Base-by-base conservation (phyloP, 2,329 filamentous ascomycete species). In the Neoscytalidium dimidiatum region DNA sequence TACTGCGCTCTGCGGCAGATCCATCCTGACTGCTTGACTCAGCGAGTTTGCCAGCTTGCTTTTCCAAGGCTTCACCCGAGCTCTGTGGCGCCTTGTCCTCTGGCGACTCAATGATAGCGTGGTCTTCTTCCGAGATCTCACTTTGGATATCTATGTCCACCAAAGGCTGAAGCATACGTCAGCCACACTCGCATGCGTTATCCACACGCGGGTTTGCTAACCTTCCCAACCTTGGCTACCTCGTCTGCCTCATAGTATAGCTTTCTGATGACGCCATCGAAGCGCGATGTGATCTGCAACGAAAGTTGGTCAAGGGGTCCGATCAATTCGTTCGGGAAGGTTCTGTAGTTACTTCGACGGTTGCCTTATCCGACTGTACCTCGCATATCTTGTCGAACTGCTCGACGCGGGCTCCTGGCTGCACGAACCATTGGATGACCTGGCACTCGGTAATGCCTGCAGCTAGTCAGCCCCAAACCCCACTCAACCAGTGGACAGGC, bases 351-450 rank as follows among this genome's bases (percentile, higher is more conserved):
- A 86, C 84, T 78, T 87, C 85, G 56, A 85, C 84, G 58, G 86
- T 84, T 26, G 95, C 95, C 79, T 99, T 99, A 81, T 99, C 95
- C 73, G 94, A 97, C 78, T 98, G 95, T 49, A 99, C 96, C 81
- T 99, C 95, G 80, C 95, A 99, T 52, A 99, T 85, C 66, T 94
- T 95, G 71, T 96, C 95, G 85, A 97, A 99, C 82, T 99, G 94
- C 81, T 99, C 94, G 71, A 99, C 94, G 65, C 91, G 89, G 38
- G 95, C 95, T 66, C 94, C 94, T 57, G 96, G 93, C 80, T 97
- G 91, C 69, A 99, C 94, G 77, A 98, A 99, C 95, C 95, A 99
- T 82, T 99, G 95, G 73, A 98, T 98, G 73, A 99, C 92, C 79
- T 99, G 95, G 75, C 95, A 97, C 81, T 99, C 95, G 75, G 95